A percentile compares a stretch with the other conserved stretches of the same genome.
Evolutionary conservation across 163 green algal genomes (phyloP).

Genomic region (Scenedesmus sp.): DNA sequence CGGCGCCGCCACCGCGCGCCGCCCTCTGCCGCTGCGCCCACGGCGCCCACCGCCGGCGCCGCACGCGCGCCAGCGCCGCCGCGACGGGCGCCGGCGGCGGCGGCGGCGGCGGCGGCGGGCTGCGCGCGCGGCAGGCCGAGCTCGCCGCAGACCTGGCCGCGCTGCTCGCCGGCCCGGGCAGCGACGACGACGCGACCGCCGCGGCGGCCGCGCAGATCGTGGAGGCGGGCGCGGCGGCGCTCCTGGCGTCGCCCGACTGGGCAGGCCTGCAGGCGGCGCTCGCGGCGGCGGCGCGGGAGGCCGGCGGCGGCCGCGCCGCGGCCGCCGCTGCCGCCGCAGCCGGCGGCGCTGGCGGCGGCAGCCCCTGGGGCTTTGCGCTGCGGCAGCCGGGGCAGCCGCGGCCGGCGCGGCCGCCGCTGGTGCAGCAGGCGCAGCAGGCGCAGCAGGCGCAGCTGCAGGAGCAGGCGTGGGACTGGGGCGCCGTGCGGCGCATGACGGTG

Average conservation of each 20-base stretch:
- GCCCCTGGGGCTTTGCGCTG: background rate
- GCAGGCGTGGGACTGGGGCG: slow-evolving; percentile 23
- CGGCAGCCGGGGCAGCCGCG: background rate
- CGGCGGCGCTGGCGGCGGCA: background rate
- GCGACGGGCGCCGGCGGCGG: no score
- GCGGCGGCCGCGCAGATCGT: background rate
- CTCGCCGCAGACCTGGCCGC: background rate
- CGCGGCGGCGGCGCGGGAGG: background rate
- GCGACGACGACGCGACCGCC: background rate
- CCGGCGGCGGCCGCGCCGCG: background rate
- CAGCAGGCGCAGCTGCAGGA: background rate
- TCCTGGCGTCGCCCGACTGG: slow-evolving; percentile 17
- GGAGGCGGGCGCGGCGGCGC: background rate
- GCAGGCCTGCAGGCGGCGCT: background rate
- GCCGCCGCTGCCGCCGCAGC: background rate
- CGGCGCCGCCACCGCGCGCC: no score
- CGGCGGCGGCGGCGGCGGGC: no score
- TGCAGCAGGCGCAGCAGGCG: background rate
- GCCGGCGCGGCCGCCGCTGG: background rate
- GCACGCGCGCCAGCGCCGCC: no score
- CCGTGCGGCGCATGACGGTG: slow-evolving; percentile 33
- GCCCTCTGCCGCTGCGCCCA: no score
- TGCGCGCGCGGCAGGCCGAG: background rate
- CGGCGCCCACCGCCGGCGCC: no score
- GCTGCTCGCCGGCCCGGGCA: background rate